Conservation (phyloP, 176 grass and related monocot species). For the Luzula sylvatica region DNA sequence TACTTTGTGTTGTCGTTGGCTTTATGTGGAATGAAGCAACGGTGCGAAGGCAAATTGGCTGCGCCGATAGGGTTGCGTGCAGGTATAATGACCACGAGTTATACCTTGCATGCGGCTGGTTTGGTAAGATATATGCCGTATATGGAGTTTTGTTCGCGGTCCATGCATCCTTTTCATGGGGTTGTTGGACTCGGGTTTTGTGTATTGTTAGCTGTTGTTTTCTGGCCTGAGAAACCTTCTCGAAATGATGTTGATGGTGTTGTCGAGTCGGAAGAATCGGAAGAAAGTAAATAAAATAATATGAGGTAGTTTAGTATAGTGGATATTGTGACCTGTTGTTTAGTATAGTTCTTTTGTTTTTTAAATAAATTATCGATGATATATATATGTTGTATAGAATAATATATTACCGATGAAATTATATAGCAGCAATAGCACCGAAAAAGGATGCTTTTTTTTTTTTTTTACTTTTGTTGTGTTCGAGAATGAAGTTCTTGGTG, state of each 20-base stretch:
- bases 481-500: too few relatives aligned
- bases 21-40: slow-evolving; percentile 85
- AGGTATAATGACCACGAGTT: slow-evolving; percentile 73
- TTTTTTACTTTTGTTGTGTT: too few relatives aligned
- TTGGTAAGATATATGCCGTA: slow-evolving; percentile 41
- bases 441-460: too few relatives aligned
- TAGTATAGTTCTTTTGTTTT: slow-evolving; percentile 5
- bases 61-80: slow-evolving; percentile 73
- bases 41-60: slow-evolving; percentile 48
- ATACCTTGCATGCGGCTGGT: slow-evolving; percentile 51
- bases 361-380: background rate
- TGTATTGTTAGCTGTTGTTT: slow-evolving; percentile 53
- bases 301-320: background rate
- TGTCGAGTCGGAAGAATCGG: background rate
- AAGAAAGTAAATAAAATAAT: slow-evolving; percentile 1
- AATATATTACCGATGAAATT: too few relatives aligned
- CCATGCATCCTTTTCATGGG: slow-evolving; percentile 75
- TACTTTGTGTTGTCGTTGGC: slow-evolving; percentile 74
- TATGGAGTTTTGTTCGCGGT: slow-evolving; percentile 49
- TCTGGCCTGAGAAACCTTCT: slow-evolving; percentile 53
- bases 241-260: slow-evolving; percentile 22
- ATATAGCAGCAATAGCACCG: too few relatives aligned
- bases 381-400: background rate
- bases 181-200: slow-evolving; percentile 58
- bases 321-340: background rate